Evolutionary conservation across 495 filamentous ascomycete species (phyloP), one percentile per base, ranked within the genome.

Genomic region (Baudoinia panamericana): DNA sequence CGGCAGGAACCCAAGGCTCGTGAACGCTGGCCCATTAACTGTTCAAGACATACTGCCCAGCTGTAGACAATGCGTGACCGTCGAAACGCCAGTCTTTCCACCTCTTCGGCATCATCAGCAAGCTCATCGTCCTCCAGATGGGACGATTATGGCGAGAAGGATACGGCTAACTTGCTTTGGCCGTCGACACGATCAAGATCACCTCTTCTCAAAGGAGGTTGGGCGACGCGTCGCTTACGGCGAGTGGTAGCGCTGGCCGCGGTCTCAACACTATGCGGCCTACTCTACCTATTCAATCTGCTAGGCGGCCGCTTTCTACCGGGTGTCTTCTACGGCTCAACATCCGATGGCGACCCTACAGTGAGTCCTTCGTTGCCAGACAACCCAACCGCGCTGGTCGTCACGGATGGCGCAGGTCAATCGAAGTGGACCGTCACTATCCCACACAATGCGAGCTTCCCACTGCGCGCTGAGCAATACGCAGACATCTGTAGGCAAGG

Each of bases 341-440:
- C 19, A 4, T 5, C 15, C 7, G n/a, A 17, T 7, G 4, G 11
- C 70, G 73, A 5, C 71, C 69, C 45, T 69, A 69, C 43, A 76
- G 71, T 55, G 63, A 67, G 32, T 53, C 20, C 7, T 19, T 22
- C 39, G 56, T 63, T 71, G 19, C 73, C 73, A 2, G 60, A 68
- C 4, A 65, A 70, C 16, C 73, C 75, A n/a, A 68, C 69, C 3
- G 70, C 75, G 0, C 65, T 81, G 21, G 56, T 73, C 1, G 59
- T 81, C 12, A 66, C 66, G 5, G 73, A 81, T 52, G 59, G 63
- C 22, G 60, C 60, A 28, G 74, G 72, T 11, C 64, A 60, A 25
- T 51, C 69, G 5, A 76, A 66, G 50, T 84, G 81, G 81, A 83
- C 80, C 0, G 67, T 84, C 0, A 72, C 67, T 1, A 82, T 86